Base-by-base conservation (phyloP, 2,329 filamentous ascomycete species). In the Thielaviopsis cerberus region DNA sequence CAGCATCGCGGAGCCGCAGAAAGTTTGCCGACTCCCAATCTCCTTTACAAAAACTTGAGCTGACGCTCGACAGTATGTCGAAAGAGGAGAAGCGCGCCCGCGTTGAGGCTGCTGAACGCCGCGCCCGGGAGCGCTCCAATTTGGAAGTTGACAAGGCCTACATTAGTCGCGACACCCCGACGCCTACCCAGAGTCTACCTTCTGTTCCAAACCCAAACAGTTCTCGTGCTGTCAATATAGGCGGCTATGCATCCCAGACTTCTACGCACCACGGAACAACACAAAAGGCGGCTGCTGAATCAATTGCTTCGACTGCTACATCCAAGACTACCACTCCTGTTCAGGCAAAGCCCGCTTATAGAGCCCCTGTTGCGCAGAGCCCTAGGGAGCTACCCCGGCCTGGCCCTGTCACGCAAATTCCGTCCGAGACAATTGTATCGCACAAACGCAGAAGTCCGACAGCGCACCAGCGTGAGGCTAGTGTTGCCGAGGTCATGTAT, bases 1-100 rank as follows among this genome's bases (percentile, higher is more conserved):
- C 59, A n/a, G 51, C 58, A 30, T 48, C 59, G 23, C 59, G 59
- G 13, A 58, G 53, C 50, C 53, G 53, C 25, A 61, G 59, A 61
- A 61, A 76, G 72, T 82, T 86, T 71, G 86, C 91, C 66, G 78
- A 84, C 59, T 85, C 94, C 68, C 82, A 86, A 65, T 97, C 91
- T 62, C 92, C 94, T 56, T 77, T 98, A 56, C 91, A 98, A 70
- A 92, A 85, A 73, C 79, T 98, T 64, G 91, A 98, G 73, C 81
- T 87, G 66, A 92, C 88, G 65, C 78, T 97, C 66, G 86, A 85
- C 69, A 89, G 86, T 71, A 91, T 96, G 69, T 95, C 86, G 69
- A 97, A 96, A 69, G 90, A 96, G 71, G 90, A 96, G 70, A 94
- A 94, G 69, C 80, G 91, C 63, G 88, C 89, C 8, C 79, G 88